Evolutionary conservation across 1,284 basidiomycete species (phyloP), one percentile per base, ranked within the genome.

Genomic region (Kwoniella shivajii): DNA sequence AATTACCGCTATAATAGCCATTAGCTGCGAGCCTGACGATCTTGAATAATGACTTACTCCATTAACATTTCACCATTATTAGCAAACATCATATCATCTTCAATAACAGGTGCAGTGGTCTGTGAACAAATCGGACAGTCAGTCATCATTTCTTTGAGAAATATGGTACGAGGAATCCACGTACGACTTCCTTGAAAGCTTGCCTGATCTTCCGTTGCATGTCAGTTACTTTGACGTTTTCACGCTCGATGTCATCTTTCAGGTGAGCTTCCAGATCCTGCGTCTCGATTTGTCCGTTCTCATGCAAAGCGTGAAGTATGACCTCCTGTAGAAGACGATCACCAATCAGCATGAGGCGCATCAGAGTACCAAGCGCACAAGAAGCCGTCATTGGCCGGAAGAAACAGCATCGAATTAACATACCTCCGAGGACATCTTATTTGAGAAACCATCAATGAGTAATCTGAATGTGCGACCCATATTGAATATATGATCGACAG

Each of bases 381-480:
- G 27, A 27, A 34, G 30, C 20, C n/a, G n/a, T n/a, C n/a, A n/a
- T n/a, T n/a, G n/a, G n/a, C n/a, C n/a, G n/a, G n/a, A n/a, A n/a
- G n/a, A n/a, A n/a, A n/a, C n/a, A n/a, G n/a, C n/a, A n/a, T n/a
- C n/a, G 58, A 33, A 27, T 45, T 29, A 16, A 46, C 82, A 66
- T 60, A 92, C 91, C 83, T 95, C 91, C 0, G 89, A 75, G 4
- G 86, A 85, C 88, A 97, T 91, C 42, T 82, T 83, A 41, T 83
- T 79, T 0, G 84, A 84, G 76, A 90, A 90, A 65, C 88, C 89
- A 74, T 98, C 95, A 22, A 84, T 80, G 59, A 93, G 80, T 67
- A 88, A 87, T 42, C 87, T 83, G 52, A 97, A 84, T 11, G 92
- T 95, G 45, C 87, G 83, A 1, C 94, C 95, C 33, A 98, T 83